Base-by-base conservation (phyloP, 805 yeast genomes). In the Kazachstania kunashirensis region DNA sequence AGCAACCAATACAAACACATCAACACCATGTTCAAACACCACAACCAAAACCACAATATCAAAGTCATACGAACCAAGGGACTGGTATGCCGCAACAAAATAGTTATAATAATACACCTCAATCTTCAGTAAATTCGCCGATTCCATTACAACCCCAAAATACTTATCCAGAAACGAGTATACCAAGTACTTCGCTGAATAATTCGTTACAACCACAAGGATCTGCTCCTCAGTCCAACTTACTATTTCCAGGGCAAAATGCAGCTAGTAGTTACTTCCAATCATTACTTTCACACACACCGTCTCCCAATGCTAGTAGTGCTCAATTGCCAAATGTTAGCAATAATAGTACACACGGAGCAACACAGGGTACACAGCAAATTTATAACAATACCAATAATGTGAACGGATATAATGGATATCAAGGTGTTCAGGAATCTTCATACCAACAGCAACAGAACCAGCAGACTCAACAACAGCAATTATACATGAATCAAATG, bases 1-100 rank as follows among this genome's bases (percentile, higher is more conserved):
- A 30, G 8, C 34, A 36, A 24, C 13, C 17, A 12, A 6, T 6
- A 5, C 29, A 25, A 39, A 43, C 4, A 29, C 52, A 36, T 34
- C 36, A 21, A 56, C 59, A 19, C 26, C 56, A 36, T 36, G 45
- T 47, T 44, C 62, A 17, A 51, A 59, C 16, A 45, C 62, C 38
- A 36, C 53, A 24, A 39, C 53, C 26, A 17, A 43, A 23, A 17
- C 5, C 11, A 10, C 31, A 29, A 19, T 29, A 10, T 29, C 31
- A 18, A n/a, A 29, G 12, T 14, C 10, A 9, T 16, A n/a, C n/a
- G 7, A 44, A 20, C 37, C 20, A 24, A 17, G 17, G 24, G 12
- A 31, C 14, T 16, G 38, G 26, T 15, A 26, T 25, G 8, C n/a
- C 34, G 8, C 36, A 31, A 15, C 34, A 31, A 14, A 31, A 31